phyloP scores from a whole-genome alignment of 192 early-diverging fungal genomes.

The Ambispora gerdemannii region DNA sequence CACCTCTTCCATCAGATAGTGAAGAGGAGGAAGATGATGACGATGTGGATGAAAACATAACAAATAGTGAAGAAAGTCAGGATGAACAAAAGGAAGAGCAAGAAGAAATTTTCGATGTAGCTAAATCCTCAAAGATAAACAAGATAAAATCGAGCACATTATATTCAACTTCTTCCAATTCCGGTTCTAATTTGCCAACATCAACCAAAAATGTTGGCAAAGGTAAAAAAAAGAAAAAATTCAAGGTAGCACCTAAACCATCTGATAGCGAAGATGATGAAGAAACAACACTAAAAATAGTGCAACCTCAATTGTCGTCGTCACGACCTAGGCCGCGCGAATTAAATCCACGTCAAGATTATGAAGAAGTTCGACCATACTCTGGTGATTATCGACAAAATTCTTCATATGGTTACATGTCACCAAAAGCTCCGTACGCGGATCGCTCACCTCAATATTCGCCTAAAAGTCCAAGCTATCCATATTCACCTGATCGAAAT shows the following conservation, averaged over 20 bases:
- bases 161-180: background rate
- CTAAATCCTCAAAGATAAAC: background rate
- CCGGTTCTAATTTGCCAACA: background rate
- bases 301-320: background rate
- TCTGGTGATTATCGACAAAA: background rate
- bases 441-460: background rate
- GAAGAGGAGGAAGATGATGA: conserved; percentile 7
- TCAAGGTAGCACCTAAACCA: background rate
- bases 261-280: conserved; percentile 19
- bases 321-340: background rate
- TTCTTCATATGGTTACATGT: background rate
- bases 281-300: background rate
- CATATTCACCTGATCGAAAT: background rate
- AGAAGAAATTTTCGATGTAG: conserved; percentile 2
- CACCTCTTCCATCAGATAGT: conserved; percentile 27
- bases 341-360: background rate
- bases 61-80: background rate
- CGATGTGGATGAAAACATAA: background rate
- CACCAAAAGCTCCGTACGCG: background rate
- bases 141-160: background rate
- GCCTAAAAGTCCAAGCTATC: background rate
- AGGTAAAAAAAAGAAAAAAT: conserved; percentile 6
- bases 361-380: background rate
- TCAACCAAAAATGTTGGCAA: background rate
- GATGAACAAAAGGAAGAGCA: background rate